phyloP scores from a whole-genome alignment of 495 filamentous ascomycete species.

The Trichocladium uniseriatum region DNA sequence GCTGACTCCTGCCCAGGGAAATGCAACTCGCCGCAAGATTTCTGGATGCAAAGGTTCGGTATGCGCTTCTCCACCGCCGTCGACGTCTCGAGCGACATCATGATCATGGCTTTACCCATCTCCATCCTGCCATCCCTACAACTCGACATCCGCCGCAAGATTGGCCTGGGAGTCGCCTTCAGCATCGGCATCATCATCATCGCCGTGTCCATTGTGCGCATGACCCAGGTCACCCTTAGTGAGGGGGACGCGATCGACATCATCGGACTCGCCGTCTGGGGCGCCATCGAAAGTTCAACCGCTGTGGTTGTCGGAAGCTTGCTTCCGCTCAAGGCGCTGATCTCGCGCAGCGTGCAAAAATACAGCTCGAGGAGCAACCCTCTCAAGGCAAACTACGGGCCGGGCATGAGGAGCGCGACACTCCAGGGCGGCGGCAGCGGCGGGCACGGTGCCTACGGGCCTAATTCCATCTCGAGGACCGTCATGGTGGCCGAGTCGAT shows the following conservation, averaged over 20 bases:
- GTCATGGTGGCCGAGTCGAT: constrained; percentile 3
- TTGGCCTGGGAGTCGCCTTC: constrained; percentile 2
- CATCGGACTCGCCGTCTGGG: constrained; percentile 6
- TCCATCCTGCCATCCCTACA: not conserved
- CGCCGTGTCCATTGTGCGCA: not conserved
- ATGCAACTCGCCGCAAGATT: not conserved
- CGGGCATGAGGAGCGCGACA: not conserved
- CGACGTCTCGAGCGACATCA: not conserved
- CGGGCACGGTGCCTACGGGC: not conserved
- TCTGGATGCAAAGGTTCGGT: constrained; percentile 1
- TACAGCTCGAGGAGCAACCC: not conserved
- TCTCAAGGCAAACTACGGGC: not conserved
- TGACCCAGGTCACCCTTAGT: not conserved
- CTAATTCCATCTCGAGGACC: not conserved
- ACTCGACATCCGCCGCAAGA: not conserved
- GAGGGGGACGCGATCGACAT: not conserved
- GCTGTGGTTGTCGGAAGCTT: not conserved
- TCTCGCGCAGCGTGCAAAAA: not conserved
- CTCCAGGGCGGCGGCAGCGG: not conserved
- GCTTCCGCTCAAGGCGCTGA: constrained; percentile 1
- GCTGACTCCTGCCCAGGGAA: not conserved
- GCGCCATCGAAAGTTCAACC: not conserved
- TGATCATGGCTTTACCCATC: constrained; percentile 7
- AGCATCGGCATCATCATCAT: constrained; percentile 7
- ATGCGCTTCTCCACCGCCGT: not conserved